phyloP scores from a whole-genome alignment of 31 red algal species.

The Pterothamnion heteromorphum region DNA sequence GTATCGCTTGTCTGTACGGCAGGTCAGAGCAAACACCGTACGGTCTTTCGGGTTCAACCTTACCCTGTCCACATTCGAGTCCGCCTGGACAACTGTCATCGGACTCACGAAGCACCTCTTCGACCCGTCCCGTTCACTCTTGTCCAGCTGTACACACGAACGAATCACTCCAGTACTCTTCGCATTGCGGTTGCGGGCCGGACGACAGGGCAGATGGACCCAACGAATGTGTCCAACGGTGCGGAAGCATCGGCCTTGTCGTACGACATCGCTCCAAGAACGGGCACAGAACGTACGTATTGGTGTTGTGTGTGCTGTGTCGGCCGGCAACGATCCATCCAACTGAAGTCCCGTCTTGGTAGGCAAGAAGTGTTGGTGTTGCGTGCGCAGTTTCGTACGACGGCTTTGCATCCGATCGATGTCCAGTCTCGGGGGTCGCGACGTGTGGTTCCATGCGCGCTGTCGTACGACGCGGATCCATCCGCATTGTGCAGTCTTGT shows the following conservation, averaged over 20 bases:
- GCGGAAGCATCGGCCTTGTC: not conserved
- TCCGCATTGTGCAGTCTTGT: not conserved
- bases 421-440: not conserved
- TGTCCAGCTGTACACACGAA: not conserved
- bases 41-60: not conserved
- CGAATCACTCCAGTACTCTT: not conserved
- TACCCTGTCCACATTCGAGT: not conserved
- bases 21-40: not conserved
- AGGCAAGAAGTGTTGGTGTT: not conserved
- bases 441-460: not conserved
- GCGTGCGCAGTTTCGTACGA: not conserved
- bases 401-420: not conserved
- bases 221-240: not conserved
- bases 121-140: not conserved
- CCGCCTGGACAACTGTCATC: not conserved
- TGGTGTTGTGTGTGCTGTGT: too few relatives aligned
- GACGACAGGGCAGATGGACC: not conserved
- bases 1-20: not conserved
- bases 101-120: not conserved
- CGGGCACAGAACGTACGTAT: not conserved
- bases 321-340: too few relatives aligned
- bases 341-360: not conserved
- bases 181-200: not conserved
- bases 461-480: not conserved
- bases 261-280: not conserved